These are phyloP conservation scores for Fusarium sp. DNA, from an alignment of 2,329 filamentous ascomycete species.

Conservation along the genomic window DNA sequence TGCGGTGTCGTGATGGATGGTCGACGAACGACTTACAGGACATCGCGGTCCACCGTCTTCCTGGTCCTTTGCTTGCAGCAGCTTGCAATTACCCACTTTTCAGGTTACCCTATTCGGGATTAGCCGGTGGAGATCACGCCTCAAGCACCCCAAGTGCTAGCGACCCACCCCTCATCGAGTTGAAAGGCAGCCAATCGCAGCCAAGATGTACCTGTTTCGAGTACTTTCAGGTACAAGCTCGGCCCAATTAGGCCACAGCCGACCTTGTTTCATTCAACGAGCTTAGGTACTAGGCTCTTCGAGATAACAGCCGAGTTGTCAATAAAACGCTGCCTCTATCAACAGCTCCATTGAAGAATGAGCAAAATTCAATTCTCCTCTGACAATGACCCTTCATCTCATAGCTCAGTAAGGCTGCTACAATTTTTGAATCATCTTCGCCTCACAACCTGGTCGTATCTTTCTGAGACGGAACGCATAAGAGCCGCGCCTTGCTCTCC, in stretches of 20 bases:
- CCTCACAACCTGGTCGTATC: constrained; percentile 11
- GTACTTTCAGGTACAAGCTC: constrained; percentile 27
- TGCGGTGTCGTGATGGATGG: constrained; percentile 36
- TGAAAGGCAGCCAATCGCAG: constrained; percentile 20
- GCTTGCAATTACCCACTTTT: constrained; percentile 12
- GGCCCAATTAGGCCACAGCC: constrained; percentile 12
- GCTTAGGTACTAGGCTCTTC: neutral
- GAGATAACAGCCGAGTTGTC: neutral
- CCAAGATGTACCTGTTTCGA: constrained; percentile 32
- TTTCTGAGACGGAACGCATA: constrained; percentile 28
- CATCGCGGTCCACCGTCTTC: constrained; percentile 29
- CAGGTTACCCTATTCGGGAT: constrained; percentile 24
- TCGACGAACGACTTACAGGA: constrained; percentile 37
- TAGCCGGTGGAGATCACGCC: constrained; percentile 11
- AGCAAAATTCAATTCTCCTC: neutral
- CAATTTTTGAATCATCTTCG: constrained; percentile 10
- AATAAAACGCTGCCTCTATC: neutral
- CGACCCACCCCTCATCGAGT: constrained; percentile 4
- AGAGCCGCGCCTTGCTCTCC: constrained; percentile 24
- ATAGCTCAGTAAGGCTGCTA: neutral
- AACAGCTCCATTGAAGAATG: neutral
- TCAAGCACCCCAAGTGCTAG: constrained; percentile 5
- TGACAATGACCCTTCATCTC: neutral
- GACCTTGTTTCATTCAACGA: neutral
- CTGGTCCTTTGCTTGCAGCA: constrained; percentile 22